Evolutionary conservation across 108 stramenopile genomes (phyloP).

Genomic region (Discostella pseudostelligera): DNA sequence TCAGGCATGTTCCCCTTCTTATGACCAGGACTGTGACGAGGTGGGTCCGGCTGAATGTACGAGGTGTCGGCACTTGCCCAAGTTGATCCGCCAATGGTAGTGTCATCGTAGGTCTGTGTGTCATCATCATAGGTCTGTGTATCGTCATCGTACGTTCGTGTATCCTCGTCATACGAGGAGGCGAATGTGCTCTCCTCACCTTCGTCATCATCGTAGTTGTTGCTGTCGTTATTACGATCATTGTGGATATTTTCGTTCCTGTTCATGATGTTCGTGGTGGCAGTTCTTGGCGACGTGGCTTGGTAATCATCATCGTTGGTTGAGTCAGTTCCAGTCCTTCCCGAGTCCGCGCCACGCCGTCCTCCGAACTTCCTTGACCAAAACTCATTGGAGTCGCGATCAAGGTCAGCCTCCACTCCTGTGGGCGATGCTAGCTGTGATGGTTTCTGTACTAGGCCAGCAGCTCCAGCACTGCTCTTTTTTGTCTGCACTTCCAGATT

Average conservation of each 20-base stretch:
- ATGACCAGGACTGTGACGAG: slow-evolving; percentile 23
- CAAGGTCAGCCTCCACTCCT: slow-evolving; percentile 17
- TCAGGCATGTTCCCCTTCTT: slow-evolving; percentile 34
- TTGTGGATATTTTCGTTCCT: background rate
- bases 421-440: slow-evolving; percentile 18
- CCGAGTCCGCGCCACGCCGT: background rate
- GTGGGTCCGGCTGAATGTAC: slow-evolving; percentile 17
- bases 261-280: slow-evolving; percentile 11
- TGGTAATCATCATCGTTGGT: too few species aligned
- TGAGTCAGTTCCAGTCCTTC: background rate
- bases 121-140: slow-evolving; percentile 16
- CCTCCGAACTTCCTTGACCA: background rate
- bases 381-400: too few species aligned
- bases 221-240: too few species aligned
- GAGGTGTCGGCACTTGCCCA: slow-evolving; percentile 23
- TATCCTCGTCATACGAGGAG: slow-evolving; percentile 11
- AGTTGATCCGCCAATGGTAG: slow-evolving; percentile 15
- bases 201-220: too few species aligned
- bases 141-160: slow-evolving; percentile 9
- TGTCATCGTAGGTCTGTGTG: slow-evolving; percentile 26
- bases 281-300: background rate
- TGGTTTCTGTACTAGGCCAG: slow-evolving; percentile 2
- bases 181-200: slow-evolving; percentile 6
- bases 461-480: slow-evolving; percentile 5
- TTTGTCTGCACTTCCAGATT: too few species aligned